These are phyloP conservation scores for Coemansia sp. DNA, from an alignment of 192 early-diverging fungal species.

Conservation along the genomic window DNA sequence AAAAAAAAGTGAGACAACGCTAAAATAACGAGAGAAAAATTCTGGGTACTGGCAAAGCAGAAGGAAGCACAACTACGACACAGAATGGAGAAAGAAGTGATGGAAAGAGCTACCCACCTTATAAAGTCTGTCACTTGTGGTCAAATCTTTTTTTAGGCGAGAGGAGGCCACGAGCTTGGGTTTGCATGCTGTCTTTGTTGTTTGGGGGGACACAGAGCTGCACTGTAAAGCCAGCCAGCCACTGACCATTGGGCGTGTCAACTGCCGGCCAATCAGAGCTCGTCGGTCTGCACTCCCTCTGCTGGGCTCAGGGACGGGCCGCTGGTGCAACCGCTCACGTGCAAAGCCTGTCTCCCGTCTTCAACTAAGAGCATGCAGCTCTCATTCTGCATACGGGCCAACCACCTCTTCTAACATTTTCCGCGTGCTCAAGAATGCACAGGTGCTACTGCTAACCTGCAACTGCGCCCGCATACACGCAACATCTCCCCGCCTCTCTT, in stretches of 20 bases:
- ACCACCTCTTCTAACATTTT: not conserved
- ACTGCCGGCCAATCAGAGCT: not conserved
- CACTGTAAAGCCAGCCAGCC: not conserved
- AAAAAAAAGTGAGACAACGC: not conserved
- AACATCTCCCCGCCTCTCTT: not conserved
- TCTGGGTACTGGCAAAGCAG: conserved; percentile 9
- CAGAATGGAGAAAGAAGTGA: not conserved
- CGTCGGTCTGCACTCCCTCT: not conserved
- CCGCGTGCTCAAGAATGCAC: not conserved
- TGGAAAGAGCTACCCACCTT: not conserved
- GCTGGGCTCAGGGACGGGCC: not conserved
- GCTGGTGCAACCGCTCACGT: not conserved
- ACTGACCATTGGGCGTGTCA: not conserved
- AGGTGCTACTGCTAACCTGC: not conserved
- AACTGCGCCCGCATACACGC: not conserved
- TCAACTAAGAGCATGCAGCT: not conserved
- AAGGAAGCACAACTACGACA: not conserved
- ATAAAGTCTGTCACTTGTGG: conserved; percentile 1
- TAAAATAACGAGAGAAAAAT: conserved; percentile 1
- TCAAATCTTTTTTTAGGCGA: conserved; percentile 1
- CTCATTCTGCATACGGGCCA: not conserved
- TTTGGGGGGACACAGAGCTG: not conserved
- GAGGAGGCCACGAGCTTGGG: not conserved
- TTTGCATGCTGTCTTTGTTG: conserved; percentile 4
- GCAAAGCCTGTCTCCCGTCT: not conserved